Evolutionary conservation across 169 alveolate species (phyloP).

Genomic region (Plasmodium relictum): DNA sequence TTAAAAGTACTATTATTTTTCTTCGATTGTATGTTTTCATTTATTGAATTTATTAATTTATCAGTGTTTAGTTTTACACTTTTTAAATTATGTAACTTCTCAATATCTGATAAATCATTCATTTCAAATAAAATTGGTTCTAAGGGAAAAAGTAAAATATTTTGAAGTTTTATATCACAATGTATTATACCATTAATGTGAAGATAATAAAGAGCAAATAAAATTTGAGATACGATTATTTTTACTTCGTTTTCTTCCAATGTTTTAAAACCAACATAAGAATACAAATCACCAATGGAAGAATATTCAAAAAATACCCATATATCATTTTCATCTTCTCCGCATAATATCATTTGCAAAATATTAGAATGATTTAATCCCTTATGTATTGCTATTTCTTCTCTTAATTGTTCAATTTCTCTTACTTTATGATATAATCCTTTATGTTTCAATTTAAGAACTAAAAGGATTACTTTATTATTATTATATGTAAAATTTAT

Average conservation of each 20-base stretch:
- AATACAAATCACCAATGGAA: conserved; percentile 74
- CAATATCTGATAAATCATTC: conserved; percentile 9
- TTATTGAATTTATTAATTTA: conserved; percentile 42
- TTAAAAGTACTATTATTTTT: conserved; percentile 25
- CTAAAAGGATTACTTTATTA: conserved; percentile 26
- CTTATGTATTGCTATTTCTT: conserved; percentile 68
- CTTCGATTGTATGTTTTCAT: conserved; percentile 5
- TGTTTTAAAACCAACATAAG: conserved; percentile 62
- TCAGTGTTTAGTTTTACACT: conserved; percentile 26
- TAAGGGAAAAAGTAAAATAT: conserved; percentile 80
- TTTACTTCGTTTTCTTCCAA: conserved; percentile 80
- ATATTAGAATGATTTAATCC: conserved; percentile 60
- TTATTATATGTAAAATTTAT: not conserved
- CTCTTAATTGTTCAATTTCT: conserved; percentile 38
- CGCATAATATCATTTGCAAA: conserved; percentile 72
- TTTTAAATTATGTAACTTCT: not conserved
- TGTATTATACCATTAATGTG: conserved; percentile 79
- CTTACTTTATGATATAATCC: conserved; percentile 36
- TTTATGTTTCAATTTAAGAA: conserved; percentile 52
- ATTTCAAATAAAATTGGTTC: conserved; percentile 26
- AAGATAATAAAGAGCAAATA: conserved; percentile 82
- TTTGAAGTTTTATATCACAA: conserved; percentile 87
- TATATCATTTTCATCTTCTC: conserved; percentile 73
- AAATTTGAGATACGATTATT: conserved; percentile 80
- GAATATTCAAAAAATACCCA: conserved; percentile 79